Evolutionary conservation across 495 filamentous ascomycete species (phyloP).

Genomic region (Penicillium turbatum): DNA sequence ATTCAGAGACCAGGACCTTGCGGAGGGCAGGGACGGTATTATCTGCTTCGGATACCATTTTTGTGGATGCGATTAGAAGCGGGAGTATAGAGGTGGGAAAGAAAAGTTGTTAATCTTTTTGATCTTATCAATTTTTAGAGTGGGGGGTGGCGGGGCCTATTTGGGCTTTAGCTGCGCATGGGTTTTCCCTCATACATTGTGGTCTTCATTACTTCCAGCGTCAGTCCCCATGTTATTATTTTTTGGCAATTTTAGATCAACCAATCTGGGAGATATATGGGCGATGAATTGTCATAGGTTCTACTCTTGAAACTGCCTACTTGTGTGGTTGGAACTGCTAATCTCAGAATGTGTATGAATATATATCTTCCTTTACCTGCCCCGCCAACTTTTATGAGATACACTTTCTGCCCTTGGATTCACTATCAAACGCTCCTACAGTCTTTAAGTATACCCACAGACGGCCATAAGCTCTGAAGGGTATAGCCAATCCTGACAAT

Average conservation of each 20-base stretch:
- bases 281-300: neutral
- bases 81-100: neutral
- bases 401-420: no score
- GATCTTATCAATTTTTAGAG: constrained; percentile 33
- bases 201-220: neutral
- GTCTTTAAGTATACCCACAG: no score
- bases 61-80: neutral
- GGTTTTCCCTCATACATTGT: constrained; percentile 2
- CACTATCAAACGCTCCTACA: no score
- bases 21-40: constrained; percentile 58
- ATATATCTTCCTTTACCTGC: no score
- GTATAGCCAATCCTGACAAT: no score
- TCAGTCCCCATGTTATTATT: neutral
- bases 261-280: no score
- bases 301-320: no score
- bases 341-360: no score
- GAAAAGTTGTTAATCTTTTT: constrained; percentile 20
- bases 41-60: constrained; percentile 21
- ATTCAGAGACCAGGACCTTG: constrained; percentile 71
- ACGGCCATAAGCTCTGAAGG: no score
- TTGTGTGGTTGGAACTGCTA: no score
- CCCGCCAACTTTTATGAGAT: no score
- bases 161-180: neutral
- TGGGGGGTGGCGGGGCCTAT: constrained; percentile 27
- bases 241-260: neutral